phyloP scores from a whole-genome alignment of 129 eudicot genomes.

The Scalesia atractyloides region DNA sequence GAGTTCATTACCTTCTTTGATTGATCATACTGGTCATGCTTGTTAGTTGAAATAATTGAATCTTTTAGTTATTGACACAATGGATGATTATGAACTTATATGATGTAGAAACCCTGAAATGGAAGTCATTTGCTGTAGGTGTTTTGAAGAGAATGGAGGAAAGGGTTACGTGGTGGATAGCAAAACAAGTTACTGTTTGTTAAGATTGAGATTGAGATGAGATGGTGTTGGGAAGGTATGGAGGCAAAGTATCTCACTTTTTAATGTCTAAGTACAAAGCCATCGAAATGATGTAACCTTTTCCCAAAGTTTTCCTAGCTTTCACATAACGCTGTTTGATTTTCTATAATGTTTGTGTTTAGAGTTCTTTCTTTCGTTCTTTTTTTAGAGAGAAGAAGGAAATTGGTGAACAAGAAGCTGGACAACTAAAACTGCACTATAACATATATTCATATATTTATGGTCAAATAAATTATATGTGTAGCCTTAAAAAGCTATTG shows the following conservation, averaged over 20 bases:
- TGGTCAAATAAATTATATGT: too few species aligned
- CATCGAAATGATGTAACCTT: conserved; percentile 19
- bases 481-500: too few species aligned
- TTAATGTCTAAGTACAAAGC: conserved; percentile 28
- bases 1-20: conserved; percentile 32
- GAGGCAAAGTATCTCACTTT: conserved; percentile 36
- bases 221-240: background rate
- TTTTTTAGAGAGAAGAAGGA: too few species aligned
- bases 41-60: background rate
- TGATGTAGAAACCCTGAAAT: conserved; percentile 30
- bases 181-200: conserved; percentile 18
- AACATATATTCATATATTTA: too few species aligned
- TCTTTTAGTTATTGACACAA: background rate
- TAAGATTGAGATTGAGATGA: background rate
- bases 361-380: too few species aligned
- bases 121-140: conserved; percentile 26
- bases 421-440: too few species aligned
- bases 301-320: conserved; percentile 17
- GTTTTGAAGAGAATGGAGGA: conserved; percentile 30
- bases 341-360: too few species aligned
- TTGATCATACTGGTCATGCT: conserved; percentile 36
- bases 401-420: too few species aligned
- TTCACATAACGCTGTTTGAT: background rate
- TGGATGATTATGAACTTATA: conserved; percentile 22
- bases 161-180: conserved; percentile 30